Evolutionary conservation across 1,139 yeast genomes (phyloP), one percentile per base, ranked within the genome.

Genomic region (Candida anutae): DNA sequence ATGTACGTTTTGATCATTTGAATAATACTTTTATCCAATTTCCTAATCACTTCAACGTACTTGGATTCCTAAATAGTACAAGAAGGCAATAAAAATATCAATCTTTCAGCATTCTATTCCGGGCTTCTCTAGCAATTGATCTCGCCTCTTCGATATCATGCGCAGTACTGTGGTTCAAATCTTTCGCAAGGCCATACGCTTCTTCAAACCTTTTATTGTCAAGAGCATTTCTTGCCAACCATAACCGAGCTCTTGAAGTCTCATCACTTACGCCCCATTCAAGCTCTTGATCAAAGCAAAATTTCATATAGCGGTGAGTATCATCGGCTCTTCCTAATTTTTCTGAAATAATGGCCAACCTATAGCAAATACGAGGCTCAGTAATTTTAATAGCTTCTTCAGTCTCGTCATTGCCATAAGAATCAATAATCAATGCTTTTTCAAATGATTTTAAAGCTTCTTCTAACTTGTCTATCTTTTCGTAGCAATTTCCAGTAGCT

Each of bases 81-180:
- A n/a, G n/a, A n/a, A n/a, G n/a, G n/a, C n/a, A n/a, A n/a, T n/a
- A n/a, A n/a, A n/a, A n/a, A n/a, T n/a, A n/a, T n/a, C n/a, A 26
- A 21, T 28, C 38, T 26, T 36, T 42, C 36, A 42, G 33, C 63
- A 63, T 62, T 35, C 71, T 48, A 37, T 58, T 65, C 31, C 71
- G 50, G 10, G 83, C 79, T 39, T 82, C 94, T 39, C 93, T 64
- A 0, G 90, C 84, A 26, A 88, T 79, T 0, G 81, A 69, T 28
- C 95, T 59, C 0, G 95, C 96, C 46, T 87, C 96, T 46, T 85
- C 95, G 20, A 85, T 73, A 44, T 84, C 95, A 36, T 78, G 84
- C 6, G 90, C 80, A 21, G 82, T 72, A 16, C 93, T 93, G 35
- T 77, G 77, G 15, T 77, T 76, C 38, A 87, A 66, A 33, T 77